Conservation (phyloP, 2,329 filamentous ascomycete genomes). For the Lachnellula subtilissima region DNA sequence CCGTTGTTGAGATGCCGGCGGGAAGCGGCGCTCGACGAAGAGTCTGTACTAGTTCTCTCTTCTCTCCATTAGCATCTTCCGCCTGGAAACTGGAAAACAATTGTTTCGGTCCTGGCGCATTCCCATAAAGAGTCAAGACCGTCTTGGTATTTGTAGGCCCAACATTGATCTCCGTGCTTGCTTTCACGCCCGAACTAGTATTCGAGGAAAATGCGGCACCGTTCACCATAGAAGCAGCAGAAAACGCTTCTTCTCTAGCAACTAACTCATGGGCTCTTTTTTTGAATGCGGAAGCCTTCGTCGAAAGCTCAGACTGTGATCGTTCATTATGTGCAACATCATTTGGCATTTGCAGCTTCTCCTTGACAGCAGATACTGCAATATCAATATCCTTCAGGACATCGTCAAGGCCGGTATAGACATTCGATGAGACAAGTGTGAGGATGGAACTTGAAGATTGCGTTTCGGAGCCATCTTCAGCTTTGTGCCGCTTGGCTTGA, state of each 20-base stretch:
- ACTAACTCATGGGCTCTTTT: slow-evolving; percentile 59
- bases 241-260: slow-evolving; percentile 54
- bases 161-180: slow-evolving; percentile 31
- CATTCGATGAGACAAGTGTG: slow-evolving; percentile 34
- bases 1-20: slow-evolving; percentile 66
- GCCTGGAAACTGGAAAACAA: slow-evolving; percentile 79
- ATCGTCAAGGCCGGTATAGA: slow-evolving; percentile 59
- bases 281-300: slow-evolving; percentile 44
- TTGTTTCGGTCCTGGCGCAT: slow-evolving; percentile 67
- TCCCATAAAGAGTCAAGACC: slow-evolving; percentile 73
- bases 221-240: slow-evolving; percentile 34
- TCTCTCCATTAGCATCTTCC: slow-evolving; percentile 31
- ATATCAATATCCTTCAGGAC: slow-evolving; percentile 54
- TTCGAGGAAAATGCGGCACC: slow-evolving; percentile 4
- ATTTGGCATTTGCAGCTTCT: slow-evolving; percentile 41
- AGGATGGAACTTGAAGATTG: slow-evolving; percentile 46
- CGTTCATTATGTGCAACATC: slow-evolving; percentile 20
- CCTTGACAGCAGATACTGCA: slow-evolving; percentile 44
- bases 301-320: slow-evolving; percentile 23
- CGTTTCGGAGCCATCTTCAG: slow-evolving; percentile 39
- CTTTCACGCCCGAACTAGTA: slow-evolving; percentile 13
- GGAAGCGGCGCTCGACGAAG: slow-evolving; percentile 66
- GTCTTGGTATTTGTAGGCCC: slow-evolving; percentile 44
- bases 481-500: slow-evolving; percentile 56
- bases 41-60: slow-evolving; percentile 33